These are phyloP conservation scores for Spirogloea muscicola DNA, from an alignment of 139 green algal genomes.

Conservation along the genomic window DNA sequence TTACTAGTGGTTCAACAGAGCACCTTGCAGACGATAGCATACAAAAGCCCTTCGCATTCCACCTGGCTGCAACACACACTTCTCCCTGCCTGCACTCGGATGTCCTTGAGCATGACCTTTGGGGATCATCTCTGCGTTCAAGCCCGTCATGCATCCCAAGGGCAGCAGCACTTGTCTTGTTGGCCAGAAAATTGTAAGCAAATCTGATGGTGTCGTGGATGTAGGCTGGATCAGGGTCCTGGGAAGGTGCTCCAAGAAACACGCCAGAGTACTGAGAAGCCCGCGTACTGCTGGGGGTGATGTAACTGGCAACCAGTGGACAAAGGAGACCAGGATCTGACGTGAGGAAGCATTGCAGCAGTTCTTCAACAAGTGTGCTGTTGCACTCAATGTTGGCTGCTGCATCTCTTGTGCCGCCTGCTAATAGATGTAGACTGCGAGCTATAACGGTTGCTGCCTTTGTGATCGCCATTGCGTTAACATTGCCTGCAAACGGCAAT, in stretches of 20 bases:
- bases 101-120: too few relatives aligned
- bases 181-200: slow-evolving; percentile 27
- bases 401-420: not conserved
- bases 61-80: too few relatives aligned
- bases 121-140: too few relatives aligned
- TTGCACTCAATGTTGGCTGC: slow-evolving; percentile 1
- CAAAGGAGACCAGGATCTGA: slow-evolving; percentile 5
- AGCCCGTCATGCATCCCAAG: too few relatives aligned
- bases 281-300: not conserved
- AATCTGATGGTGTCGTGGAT: slow-evolving; percentile 21
- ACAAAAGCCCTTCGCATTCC: too few relatives aligned
- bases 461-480: not conserved
- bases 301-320: slow-evolving; percentile 7
- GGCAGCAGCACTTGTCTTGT: slow-evolving; percentile 7
- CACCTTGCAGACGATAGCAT: too few relatives aligned
- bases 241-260: slow-evolving; percentile 11
- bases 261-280: slow-evolving; percentile 29
- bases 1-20: too few relatives aligned
- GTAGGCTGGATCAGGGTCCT: not conserved
- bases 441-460: slow-evolving; percentile 3
- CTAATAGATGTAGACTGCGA: slow-evolving; percentile 8
- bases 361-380: slow-evolving; percentile 5
- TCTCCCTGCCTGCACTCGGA: too few relatives aligned
- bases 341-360: slow-evolving; percentile 11
- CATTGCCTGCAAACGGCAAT: not conserved